phyloP scores from a whole-genome alignment of 305 asterid genomes.

The Rubia balearica region DNA sequence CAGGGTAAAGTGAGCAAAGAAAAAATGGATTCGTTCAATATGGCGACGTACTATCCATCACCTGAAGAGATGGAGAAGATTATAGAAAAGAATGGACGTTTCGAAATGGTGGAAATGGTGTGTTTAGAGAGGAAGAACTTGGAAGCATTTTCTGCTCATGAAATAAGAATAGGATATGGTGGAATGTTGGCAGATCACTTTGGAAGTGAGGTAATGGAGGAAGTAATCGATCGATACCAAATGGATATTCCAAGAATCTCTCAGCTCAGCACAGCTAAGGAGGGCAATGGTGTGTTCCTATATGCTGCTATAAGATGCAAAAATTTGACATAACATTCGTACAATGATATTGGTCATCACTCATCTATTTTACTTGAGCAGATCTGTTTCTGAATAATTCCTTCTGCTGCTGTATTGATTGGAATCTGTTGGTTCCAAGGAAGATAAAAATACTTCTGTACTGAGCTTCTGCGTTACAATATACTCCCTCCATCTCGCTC shows the following conservation, averaged over 20 bases:
- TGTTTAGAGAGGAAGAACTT: conserved; percentile 4
- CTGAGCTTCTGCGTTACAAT: no score
- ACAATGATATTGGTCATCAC: no score
- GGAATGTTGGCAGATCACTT: conserved; percentile 7
- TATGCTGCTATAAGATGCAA: conserved; percentile 3
- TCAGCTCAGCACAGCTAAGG: neutral
- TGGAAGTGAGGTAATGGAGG: conserved; percentile 4
- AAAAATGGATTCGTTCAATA: neutral
- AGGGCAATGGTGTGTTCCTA: conserved; percentile 5
- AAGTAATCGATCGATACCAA: conserved; percentile 1
- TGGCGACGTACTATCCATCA: conserved; percentile 8
- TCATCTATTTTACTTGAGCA: neutral
- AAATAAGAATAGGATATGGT: conserved; percentile 4
- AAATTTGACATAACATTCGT: neutral
- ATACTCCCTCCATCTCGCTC: neutral
- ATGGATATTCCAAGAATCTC: neutral
- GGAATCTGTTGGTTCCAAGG: no score
- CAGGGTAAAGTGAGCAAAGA: conserved; percentile 11
- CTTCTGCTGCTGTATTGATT: neutral
- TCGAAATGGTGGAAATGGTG: conserved; percentile 1
- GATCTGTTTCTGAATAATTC: neutral
- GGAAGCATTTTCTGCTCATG: conserved; percentile 6
- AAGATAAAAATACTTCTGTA: no score
- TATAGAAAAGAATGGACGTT: neutral
- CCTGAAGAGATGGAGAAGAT: conserved; percentile 2